Evolutionary conservation across 2,329 filamentous ascomycete genomes (phyloP), one percentile per base, ranked within the genome.

Genomic region (Saccharata proteae): DNA sequence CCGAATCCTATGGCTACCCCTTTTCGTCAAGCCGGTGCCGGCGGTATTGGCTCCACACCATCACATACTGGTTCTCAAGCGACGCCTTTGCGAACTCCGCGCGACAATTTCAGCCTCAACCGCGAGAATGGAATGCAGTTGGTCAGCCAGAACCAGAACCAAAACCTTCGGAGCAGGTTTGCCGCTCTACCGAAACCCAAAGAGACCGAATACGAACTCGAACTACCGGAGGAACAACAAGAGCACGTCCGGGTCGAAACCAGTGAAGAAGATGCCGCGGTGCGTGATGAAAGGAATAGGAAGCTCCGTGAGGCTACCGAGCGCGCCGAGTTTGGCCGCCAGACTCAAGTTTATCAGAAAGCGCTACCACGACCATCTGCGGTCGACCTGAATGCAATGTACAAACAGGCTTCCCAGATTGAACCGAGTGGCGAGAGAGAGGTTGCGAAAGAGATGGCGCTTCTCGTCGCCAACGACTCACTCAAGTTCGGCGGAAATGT

Each of bases 1-100:
- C 90, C 90, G 0, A 98, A 98, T 50, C 90, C 90, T 0, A 69
- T 98, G 64, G 86, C 90, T 1, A 98, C 90, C 0, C 90, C 90
- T 1, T 69, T 93, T 41, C 71, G 81, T 32, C 65, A 74, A 38
- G 70, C 62, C 15, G 59, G 58, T 23, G n/a, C n/a, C n/a, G 71
- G 69, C 38, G 80, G 74, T 15, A 62, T 73, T 16, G 78, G 73
- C 16, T 74, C 77, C 9, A 92, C 82, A 16, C 72, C 74, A 4
- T 57, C 69, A 46, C 49, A 40, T 10, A 60, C 67, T 32, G 70
- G 72, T 4, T 70, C 77, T 29, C 83, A 82, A 12, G 78, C 84
- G 37, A 93, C 88, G 1, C 85, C 88, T 1, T 63, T 93, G 61
- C 75, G 81, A 36, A 94, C 86, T 6, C 88, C 88, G 7, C 74